Evolutionary conservation across 352 stramenopile species (phyloP).

Genomic region (Globisporangium carolinianum): DNA sequence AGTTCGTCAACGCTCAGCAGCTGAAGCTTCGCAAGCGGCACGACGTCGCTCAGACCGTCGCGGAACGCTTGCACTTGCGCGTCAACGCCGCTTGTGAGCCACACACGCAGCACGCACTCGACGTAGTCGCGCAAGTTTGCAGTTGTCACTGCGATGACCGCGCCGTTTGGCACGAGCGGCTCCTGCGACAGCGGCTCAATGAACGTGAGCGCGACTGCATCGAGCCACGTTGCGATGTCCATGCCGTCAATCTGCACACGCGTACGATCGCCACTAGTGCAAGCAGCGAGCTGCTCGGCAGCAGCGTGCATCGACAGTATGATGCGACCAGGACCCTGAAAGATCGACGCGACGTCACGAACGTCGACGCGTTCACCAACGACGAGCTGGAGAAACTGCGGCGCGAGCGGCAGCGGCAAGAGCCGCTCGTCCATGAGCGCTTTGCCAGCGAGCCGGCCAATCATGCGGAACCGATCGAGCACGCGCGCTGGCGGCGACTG

Average conservation of each 20-base stretch:
- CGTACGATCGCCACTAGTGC: slow-evolving; percentile 7
- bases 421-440: slow-evolving; percentile 78
- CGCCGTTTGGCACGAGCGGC: slow-evolving; percentile 39
- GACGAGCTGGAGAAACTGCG: slow-evolving; percentile 75
- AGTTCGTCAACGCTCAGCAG: slow-evolving; percentile 66
- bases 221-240: slow-evolving; percentile 44
- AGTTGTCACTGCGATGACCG: slow-evolving; percentile 36
- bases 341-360: slow-evolving; percentile 50
- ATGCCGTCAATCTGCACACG: slow-evolving; percentile 57
- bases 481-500: slow-evolving; percentile 20
- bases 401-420: slow-evolving; percentile 62
- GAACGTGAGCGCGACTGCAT: slow-evolving; percentile 61
- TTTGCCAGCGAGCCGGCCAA: slow-evolving; percentile 74
- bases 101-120: slow-evolving; percentile 43
- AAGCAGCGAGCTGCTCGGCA: slow-evolving; percentile 19
- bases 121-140: slow-evolving; percentile 58
- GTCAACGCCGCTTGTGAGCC: slow-evolving; percentile 56
- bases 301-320: slow-evolving; percentile 47
- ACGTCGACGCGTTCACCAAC: slow-evolving; percentile 48
- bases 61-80: slow-evolving; percentile 68
- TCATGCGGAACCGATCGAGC: slow-evolving; percentile 72
- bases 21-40: slow-evolving; percentile 62
- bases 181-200: slow-evolving; percentile 73
- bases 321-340: slow-evolving; percentile 56
- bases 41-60: slow-evolving; percentile 66